A percentile compares a stretch with the other conserved stretches of the same genome.
Evolutionary conservation across 2,329 filamentous ascomycete species (phyloP).

Genomic region (Colletotrichum sansevieriae): DNA sequence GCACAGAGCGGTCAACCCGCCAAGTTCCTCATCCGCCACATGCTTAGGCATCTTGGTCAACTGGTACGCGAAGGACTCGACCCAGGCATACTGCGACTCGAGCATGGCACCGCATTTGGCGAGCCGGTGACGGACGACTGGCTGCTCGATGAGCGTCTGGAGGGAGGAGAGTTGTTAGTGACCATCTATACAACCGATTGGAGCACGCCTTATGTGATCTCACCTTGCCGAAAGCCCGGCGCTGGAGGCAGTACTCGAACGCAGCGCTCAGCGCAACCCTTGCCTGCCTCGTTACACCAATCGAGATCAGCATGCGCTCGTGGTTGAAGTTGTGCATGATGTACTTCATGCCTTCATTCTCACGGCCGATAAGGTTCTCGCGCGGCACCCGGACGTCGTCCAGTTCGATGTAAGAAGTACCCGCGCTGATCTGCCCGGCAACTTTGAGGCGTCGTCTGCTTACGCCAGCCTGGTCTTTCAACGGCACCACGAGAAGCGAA

Average conservation of each 20-base stretch:
- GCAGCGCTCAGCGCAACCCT: slow-evolving; percentile 53
- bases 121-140: slow-evolving; percentile 79
- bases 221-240: slow-evolving; percentile 54
- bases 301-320: slow-evolving; percentile 76
- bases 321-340: slow-evolving; percentile 87
- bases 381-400: slow-evolving; percentile 81
- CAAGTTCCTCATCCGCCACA: slow-evolving; percentile 73
- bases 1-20: slow-evolving; percentile 77
- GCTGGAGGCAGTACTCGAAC: slow-evolving; percentile 54
- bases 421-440: slow-evolving; percentile 72
- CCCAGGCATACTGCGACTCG: slow-evolving; percentile 79
- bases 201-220: fast-evolving
- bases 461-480: slow-evolving; percentile 77
- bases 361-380: slow-evolving; percentile 76
- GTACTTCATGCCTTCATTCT: slow-evolving; percentile 80
- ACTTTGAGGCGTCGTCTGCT: slow-evolving; percentile 77
- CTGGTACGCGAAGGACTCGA: slow-evolving; percentile 78
- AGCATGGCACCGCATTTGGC: slow-evolving; percentile 77
- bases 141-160: slow-evolving; percentile 76
- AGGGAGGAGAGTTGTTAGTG: neutral
- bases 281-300: slow-evolving; percentile 73
- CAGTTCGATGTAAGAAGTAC: slow-evolving; percentile 82
- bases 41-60: slow-evolving; percentile 73
- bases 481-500: slow-evolving; percentile 76
- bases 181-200: fast-evolving